These are phyloP conservation scores for Lipomyces orientalis DNA, from an alignment of 805 yeast genomes.

Conservation along the genomic window DNA sequence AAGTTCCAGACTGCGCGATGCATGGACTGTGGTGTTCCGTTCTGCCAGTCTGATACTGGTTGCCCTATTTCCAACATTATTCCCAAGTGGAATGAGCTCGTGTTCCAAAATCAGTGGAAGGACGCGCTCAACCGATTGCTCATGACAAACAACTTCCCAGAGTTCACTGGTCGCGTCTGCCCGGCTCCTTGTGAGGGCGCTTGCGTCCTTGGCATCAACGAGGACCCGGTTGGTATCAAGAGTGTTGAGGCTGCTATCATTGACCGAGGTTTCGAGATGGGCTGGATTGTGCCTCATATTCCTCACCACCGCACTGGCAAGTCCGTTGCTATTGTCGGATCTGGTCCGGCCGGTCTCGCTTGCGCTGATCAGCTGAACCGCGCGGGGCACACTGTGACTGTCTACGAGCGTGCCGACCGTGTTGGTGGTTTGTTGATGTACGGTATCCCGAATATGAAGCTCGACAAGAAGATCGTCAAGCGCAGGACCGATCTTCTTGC, in stretches of 20 bases:
- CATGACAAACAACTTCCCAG: slow-evolving; percentile 98
- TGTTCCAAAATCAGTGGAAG: slow-evolving; percentile 91
- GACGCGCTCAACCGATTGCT: slow-evolving; percentile 88
- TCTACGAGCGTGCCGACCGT: slow-evolving; percentile 92
- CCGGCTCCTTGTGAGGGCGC: slow-evolving; percentile 99
- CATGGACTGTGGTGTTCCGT: slow-evolving; percentile 99
- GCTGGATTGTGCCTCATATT: slow-evolving; percentile 89
- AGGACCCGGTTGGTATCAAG: slow-evolving; percentile 95
- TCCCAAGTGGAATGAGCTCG: slow-evolving; percentile 98
- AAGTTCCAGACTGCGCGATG: slow-evolving; percentile 94
- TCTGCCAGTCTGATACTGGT: slow-evolving; percentile 97
- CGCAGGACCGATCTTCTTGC: slow-evolving; percentile 89
- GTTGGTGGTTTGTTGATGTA: slow-evolving; percentile 98
- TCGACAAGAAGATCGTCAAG: slow-evolving; percentile 89
- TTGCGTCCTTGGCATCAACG: slow-evolving; percentile 89
- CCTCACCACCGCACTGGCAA: slow-evolving; percentile 85
- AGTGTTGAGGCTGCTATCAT: slow-evolving; percentile 95
- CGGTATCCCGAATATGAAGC: slow-evolving; percentile 99
- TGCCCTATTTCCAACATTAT: slow-evolving; percentile 97
- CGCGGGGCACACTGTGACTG: slow-evolving; percentile 92
- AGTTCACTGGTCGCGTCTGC: slow-evolving; percentile 96
- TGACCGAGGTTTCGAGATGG: slow-evolving; percentile 94
- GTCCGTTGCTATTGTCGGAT: slow-evolving; percentile 84
- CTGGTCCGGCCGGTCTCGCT: slow-evolving; percentile 97
- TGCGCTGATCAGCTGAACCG: slow-evolving; percentile 96